phyloP scores from a whole-genome alignment of 306 rosid species.

The Fragaria nilgerrensis region DNA sequence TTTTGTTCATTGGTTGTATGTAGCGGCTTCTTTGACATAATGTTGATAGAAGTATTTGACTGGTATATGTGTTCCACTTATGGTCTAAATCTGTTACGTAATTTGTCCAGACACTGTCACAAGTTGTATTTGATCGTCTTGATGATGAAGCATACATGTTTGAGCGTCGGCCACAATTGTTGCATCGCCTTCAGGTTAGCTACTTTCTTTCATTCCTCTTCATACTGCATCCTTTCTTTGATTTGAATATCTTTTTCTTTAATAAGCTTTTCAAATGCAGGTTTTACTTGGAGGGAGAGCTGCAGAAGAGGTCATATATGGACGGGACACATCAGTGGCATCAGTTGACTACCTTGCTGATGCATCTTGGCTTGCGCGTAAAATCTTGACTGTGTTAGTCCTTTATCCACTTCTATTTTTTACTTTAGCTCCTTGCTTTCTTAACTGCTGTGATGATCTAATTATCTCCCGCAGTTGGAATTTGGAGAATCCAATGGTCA shows the following conservation, averaged over 20 bases:
- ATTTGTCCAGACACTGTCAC: constrained; percentile 71
- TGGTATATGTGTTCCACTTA: neutral
- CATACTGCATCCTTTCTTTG: constrained; percentile 19
- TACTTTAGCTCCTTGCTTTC: constrained; percentile 8
- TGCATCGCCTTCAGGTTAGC: constrained; percentile 88
- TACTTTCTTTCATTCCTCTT: constrained; percentile 3
- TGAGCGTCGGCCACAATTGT: constrained; percentile 80
- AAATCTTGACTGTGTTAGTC: constrained; percentile 85
- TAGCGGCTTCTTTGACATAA: neutral
- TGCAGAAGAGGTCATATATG: constrained; percentile 94
- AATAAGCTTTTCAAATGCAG: constrained; percentile 31
- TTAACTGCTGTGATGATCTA: constrained; percentile 15
- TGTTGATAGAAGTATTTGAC: constrained; percentile 9
- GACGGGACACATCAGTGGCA: constrained; percentile 85
- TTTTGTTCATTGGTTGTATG: neutral
- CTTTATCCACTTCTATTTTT: constrained; percentile 12
- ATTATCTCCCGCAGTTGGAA: constrained; percentile 67
- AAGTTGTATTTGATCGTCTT: constrained; percentile 85
- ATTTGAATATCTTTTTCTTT: neutral
- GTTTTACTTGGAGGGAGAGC: constrained; percentile 97
- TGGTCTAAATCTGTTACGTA: constrained; percentile 13
- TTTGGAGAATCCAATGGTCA: constrained; percentile 87
- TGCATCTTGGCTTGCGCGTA: constrained; percentile 99
- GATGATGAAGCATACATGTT: constrained; percentile 92
- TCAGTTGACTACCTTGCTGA: constrained; percentile 90